Evolutionary conservation across 495 filamentous ascomycete genomes (phyloP), one percentile per base, ranked within the genome.

Genomic region (Articulospora tetracladia): DNA sequence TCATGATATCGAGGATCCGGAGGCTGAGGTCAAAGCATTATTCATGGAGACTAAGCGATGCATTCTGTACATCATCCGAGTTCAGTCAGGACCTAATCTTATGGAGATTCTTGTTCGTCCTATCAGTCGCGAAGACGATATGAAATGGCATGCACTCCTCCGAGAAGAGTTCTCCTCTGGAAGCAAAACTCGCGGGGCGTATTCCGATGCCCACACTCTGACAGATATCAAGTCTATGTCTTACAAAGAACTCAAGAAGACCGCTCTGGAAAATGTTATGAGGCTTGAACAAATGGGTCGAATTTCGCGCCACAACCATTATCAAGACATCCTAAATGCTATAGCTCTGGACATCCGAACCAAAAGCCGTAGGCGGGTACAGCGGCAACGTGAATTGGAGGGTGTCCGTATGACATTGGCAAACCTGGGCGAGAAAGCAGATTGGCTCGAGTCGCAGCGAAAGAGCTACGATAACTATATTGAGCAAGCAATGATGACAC

Each of bases 401-500:
- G 87, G 89, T 61, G 91, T 96, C 41, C 84, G 89, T 20, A 74
- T 90, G 63, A 99, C 94, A 4, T 84, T 97, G 27, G 77, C 77
- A 10, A 89, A 93, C 62, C 77, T 99, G 55, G 89, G 91, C 70
- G 90, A 95, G 64, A 97, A 99, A 73, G 92, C 94, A 24, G 79
- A 82, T 51, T 98, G 92, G 75, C 81, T 99, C 1, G 95, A 99
- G 66, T 86, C 90, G 61, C 95, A 98, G 74, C 83, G 97, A 44
- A 95, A 96, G 78, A 92, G 86, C 62, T 99, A 97, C 78, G 97
- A 99, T 70, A 92, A 98, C 73, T 98, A 97, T 70, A 96, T 99
- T 67, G 94, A 99, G 77, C 93, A 97, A 71, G 92, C 94, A 20
- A 96, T 99, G 92, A 81, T 93, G 55, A 98, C 95, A n/a, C 83